These are phyloP conservation scores for Hippophae rhamnoides DNA, from an alignment of 306 rosid genomes.

Conservation along the genomic window DNA sequence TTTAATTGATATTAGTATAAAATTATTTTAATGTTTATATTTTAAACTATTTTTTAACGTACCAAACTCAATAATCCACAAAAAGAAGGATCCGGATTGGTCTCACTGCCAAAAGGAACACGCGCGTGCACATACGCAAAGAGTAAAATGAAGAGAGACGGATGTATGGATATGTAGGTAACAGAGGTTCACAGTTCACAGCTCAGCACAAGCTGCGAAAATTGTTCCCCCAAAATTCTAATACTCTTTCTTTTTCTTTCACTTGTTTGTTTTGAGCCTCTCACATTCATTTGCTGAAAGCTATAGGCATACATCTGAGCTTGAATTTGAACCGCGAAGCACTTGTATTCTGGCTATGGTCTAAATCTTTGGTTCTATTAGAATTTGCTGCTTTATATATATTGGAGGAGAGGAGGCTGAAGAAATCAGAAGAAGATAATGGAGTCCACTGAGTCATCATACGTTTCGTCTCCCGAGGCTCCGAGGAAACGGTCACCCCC, in stretches of 20 bases:
- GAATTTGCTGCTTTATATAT: constrained; percentile 11
- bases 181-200: constrained; percentile 4
- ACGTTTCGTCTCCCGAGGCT: constrained; percentile 89
- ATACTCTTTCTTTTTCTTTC: constrained; percentile 1
- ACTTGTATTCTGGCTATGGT: background rate
- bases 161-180: background rate
- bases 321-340: constrained; percentile 3
- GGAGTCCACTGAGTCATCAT: constrained; percentile 92
- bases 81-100: constrained; percentile 9
- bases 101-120: constrained; percentile 18
- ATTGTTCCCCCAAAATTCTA: background rate
- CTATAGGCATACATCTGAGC: constrained; percentile 10
- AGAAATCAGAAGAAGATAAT: constrained; percentile 18
- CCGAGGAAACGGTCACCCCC: constrained; percentile 63
- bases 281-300: constrained; percentile 12
- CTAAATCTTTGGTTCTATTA: background rate
- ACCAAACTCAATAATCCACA: too few species aligned
- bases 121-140: background rate
- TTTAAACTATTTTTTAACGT: too few species aligned
- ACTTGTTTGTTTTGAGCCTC: too few species aligned
- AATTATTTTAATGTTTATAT: too few species aligned
- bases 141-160: background rate
- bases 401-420: constrained; percentile 21
- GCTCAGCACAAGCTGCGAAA: constrained; percentile 6
- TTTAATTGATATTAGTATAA: too few species aligned